Conservation (phyloP, 805 yeast genomes). For the Wickerhamiella azymoides region DNA sequence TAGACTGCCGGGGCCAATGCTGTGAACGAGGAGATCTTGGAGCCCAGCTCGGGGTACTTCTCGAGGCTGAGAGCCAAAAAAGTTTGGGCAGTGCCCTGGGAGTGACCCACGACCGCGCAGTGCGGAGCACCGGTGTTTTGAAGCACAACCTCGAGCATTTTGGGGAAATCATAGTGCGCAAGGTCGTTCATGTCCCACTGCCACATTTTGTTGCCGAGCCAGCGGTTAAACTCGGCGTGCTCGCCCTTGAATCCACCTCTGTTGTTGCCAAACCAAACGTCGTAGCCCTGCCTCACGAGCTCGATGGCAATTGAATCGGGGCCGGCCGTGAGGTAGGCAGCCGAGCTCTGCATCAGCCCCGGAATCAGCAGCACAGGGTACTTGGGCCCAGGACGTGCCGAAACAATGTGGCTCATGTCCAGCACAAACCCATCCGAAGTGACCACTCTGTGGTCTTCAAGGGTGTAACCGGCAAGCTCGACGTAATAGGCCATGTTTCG, state of each 20-base stretch:
- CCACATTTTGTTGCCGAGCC: slow-evolving; percentile 52
- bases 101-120: slow-evolving; percentile 57
- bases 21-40: slow-evolving; percentile 50
- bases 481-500: slow-evolving; percentile 59
- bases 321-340: slow-evolving; percentile 76
- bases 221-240: slow-evolving; percentile 36
- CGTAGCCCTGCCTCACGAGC: slow-evolving; percentile 68
- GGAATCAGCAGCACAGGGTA: slow-evolving; percentile 68
- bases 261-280: slow-evolving; percentile 89
- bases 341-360: slow-evolving; percentile 79
- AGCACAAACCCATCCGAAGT: slow-evolving; percentile 74
- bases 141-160: slow-evolving; percentile 51
- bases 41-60: slow-evolving; percentile 31
- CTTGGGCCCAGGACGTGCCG: background rate
- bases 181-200: slow-evolving; percentile 84
- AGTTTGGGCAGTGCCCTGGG: slow-evolving; percentile 87
- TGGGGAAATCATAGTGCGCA: slow-evolving; percentile 65
- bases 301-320: slow-evolving; percentile 54
- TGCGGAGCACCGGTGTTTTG: slow-evolving; percentile 22
- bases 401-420: slow-evolving; percentile 41
- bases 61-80: slow-evolving; percentile 51
- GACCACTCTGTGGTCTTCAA: slow-evolving; percentile 43
- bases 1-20: slow-evolving; percentile 86
- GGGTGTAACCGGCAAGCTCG: slow-evolving; percentile 41
- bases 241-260: slow-evolving; percentile 71